Evolutionary conservation across 768 basidiomycete species (phyloP).

Genomic region (Lactarius deliciosus): DNA sequence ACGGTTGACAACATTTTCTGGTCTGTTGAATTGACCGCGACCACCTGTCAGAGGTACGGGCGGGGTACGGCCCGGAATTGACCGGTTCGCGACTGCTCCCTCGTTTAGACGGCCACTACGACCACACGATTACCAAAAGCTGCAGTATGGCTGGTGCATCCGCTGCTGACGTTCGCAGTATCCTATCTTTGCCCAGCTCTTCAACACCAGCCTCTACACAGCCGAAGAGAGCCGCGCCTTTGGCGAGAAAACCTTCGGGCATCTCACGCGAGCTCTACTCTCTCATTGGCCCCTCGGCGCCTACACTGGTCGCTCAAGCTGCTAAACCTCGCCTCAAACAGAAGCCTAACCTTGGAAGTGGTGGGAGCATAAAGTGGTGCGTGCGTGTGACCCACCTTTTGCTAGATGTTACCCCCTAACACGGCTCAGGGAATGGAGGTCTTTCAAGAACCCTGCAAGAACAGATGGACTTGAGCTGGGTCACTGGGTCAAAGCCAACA

Average conservation of each 20-base stretch:
- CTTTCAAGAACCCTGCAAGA: conserved; percentile 73
- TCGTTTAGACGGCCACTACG: neutral
- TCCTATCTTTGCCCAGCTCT: conserved; percentile 58
- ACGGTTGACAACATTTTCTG: conserved; percentile 5
- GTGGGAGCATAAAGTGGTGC: conserved; percentile 71
- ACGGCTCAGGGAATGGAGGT: conserved; percentile 64
- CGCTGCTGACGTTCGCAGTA: conserved; percentile 82
- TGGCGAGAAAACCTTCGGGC: conserved; percentile 74
- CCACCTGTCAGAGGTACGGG: neutral
- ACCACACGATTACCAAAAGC: conserved; percentile 3
- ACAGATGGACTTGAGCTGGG: conserved; percentile 63
- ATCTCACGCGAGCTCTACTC: conserved; percentile 92
- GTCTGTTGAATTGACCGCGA: neutral
- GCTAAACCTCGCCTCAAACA: conserved; percentile 85
- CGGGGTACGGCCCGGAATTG: conserved; percentile 6
- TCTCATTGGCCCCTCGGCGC: conserved; percentile 91
- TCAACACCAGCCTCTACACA: conserved; percentile 47
- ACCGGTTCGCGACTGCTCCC: neutral
- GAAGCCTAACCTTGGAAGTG: conserved; percentile 71
- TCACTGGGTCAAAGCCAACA: conserved; percentile 79
- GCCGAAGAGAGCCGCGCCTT: conserved; percentile 41
- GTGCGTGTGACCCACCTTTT: conserved; percentile 39
- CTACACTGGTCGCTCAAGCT: conserved; percentile 76
- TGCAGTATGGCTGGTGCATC: conserved; percentile 55
- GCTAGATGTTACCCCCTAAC: neutral